phyloP scores from a whole-genome alignment of 129 eudicot genomes.

The Apium graveolens region DNA sequence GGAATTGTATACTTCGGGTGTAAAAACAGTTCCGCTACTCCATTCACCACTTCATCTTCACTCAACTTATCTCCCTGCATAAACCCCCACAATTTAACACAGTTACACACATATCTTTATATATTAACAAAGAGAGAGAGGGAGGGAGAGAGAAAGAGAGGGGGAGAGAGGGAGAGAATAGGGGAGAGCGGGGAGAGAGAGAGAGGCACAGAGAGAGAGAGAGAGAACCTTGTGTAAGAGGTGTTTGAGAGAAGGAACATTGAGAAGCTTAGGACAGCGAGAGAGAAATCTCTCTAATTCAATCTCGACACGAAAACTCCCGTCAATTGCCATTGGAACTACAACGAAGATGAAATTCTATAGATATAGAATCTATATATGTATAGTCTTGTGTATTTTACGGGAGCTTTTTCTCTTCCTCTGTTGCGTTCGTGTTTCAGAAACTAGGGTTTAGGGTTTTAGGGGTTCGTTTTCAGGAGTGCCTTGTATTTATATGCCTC shows the following conservation, averaged over 20 bases:
- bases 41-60: slow-evolving; percentile 68
- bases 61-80: slow-evolving; percentile 47
- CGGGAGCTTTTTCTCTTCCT: slow-evolving; percentile 1
- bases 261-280: slow-evolving; percentile 57
- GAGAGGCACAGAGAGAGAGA: not conserved
- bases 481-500: not conserved
- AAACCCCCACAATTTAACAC: not conserved
- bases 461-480: not conserved
- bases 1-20: slow-evolving; percentile 9
- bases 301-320: slow-evolving; percentile 46
- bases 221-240: slow-evolving; percentile 45
- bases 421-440: not conserved
- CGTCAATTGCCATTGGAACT: slow-evolving; percentile 52
- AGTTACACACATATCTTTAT: not conserved
- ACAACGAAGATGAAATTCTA: not conserved
- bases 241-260: slow-evolving; percentile 20
- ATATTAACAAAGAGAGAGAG: not conserved
- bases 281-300: slow-evolving; percentile 60
- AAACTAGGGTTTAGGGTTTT: slow-evolving; percentile 6
- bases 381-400: not conserved
- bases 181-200: not conserved
- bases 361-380: not conserved
- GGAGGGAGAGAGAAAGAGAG: not conserved
- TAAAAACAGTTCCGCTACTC: slow-evolving; percentile 41
- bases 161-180: not conserved